Base-by-base conservation (phyloP, 148 eudicot species). In the Fagopyrum esculentum region DNA sequence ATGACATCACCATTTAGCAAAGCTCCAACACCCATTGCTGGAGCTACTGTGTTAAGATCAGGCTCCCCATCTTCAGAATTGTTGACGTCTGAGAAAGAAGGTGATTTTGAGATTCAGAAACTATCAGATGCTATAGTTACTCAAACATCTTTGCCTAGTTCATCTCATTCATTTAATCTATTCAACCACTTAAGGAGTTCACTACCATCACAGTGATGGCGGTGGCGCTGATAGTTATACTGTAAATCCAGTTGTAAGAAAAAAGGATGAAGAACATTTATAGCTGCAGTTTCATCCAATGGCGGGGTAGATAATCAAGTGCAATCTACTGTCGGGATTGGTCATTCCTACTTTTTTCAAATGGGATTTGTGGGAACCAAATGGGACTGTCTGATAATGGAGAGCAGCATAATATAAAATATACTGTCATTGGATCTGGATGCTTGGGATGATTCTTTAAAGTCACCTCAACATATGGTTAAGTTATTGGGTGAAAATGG, bases 321-420 rank as follows among this genome's bases (percentile, higher is more conserved):
- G 47, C 84, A 75, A 51, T 64, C 74, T 78, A 74, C 79, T 77
- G 63, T 77, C 29, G 78, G 69, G 68, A 78, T 82, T 75, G 85
- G 71, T 45, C 70, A 83, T 81, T 81, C 86, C 35, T 73, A 44
- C 79, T 75, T 73, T 45, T 78, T 73, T 59, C 87, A 30, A 82
- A 72, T 80, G 87, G 73, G 61, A 80, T 76, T 26, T 35, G 40
- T 35, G 40, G 40, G 40, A 35, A 2, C 40, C 40, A 35, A 35
- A 35, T 35, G 40, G 40, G 40, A 35, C 3, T 35, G 40, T 35
- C 40, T 35, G 40, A 35, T 35, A 88, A 81, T 76, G 89, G 89
- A 96, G 81, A 89, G 81, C 85, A 89, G 82, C 78, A 88, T 96
- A 75, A 96, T 96, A 81, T 89, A 98, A 19, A 88, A 96, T 85